A percentile compares a stretch with the other conserved stretches of the same genome.
Conservation (phyloP, 1,284 basidiomycete species). For the Moesziomyces sp. region DNA sequence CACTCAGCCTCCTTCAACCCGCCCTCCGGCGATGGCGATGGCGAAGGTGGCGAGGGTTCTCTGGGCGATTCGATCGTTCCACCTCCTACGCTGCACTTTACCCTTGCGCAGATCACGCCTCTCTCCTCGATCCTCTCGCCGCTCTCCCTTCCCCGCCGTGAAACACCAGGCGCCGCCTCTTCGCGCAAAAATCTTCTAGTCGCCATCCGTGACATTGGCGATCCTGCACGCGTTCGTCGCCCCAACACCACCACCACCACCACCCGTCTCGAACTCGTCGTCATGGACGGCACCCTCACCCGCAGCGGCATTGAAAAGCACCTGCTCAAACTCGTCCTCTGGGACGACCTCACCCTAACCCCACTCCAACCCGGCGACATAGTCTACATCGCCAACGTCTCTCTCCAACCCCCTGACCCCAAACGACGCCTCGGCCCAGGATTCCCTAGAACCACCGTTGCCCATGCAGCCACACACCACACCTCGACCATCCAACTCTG, state of each 20-base stretch:
- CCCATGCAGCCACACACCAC: neutral
- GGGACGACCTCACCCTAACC: constrained; percentile 19
- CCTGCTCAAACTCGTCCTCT: constrained; percentile 23
- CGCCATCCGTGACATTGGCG: constrained; percentile 26
- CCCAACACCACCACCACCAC: neutral
- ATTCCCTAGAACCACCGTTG: constrained; percentile 1
- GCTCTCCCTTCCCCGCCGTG: constrained; percentile 5
- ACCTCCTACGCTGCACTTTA: constrained; percentile 34
- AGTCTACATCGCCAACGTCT: constrained; percentile 15
- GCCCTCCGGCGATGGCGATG: neutral
- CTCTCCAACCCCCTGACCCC: neutral
- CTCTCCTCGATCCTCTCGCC: constrained; percentile 14
- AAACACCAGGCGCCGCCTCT: constrained; percentile 1
- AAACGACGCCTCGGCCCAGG: constrained; percentile 14
- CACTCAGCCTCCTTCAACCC: constrained; percentile 2
- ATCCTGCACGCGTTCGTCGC: constrained; percentile 6
- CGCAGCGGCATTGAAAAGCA: constrained; percentile 8
- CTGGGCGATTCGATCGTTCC: constrained; percentile 31
- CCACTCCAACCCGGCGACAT: constrained; percentile 21
- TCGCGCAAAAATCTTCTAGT: constrained; percentile 23
- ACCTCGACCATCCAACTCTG: constrained; percentile 13
- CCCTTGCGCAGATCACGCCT: constrained; percentile 14
- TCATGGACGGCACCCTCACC: constrained; percentile 25
- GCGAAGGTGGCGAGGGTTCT: neutral
- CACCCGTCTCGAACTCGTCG: constrained; percentile 9